phyloP scores from a whole-genome alignment of 2,329 filamentous ascomycete genomes.

The Penicillium sclerotiorum region DNA sequence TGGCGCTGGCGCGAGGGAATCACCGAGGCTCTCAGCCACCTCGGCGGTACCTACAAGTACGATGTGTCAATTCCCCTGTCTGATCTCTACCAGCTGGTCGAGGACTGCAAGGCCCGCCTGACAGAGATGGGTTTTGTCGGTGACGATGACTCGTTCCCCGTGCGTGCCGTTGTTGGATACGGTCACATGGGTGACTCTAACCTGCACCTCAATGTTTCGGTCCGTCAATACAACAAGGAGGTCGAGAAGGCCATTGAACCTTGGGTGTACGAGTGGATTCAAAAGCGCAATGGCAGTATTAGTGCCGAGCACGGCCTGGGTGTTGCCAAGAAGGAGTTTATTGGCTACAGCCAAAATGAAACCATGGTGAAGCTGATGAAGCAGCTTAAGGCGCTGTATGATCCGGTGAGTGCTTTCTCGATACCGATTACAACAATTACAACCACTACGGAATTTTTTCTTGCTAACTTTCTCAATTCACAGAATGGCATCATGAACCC shows the following conservation, averaged over 20 bases:
- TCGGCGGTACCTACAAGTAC: conserved; percentile 97
- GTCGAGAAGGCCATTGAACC: conserved; percentile 90
- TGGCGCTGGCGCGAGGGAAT: conserved; percentile 96
- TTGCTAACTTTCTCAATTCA: conserved; percentile 3
- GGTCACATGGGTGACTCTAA: conserved; percentile 99
- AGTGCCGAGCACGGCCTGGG: conserved; percentile 95
- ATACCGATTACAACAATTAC: neutral
- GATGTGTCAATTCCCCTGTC: conserved; percentile 90
- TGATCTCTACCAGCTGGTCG: conserved; percentile 86
- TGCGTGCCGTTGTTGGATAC: conserved; percentile 90
- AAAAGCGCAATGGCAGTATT: conserved; percentile 84
- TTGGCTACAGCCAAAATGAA: conserved; percentile 87
- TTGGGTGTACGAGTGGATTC: conserved; percentile 97
- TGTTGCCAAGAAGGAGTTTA: conserved; percentile 91
- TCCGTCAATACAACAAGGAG: conserved; percentile 78
- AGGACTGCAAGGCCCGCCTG: conserved; percentile 76
- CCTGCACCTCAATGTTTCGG: conserved; percentile 87
- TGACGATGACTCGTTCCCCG: conserved; percentile 73
- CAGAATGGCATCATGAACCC: conserved; percentile 99
- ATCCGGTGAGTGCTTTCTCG: conserved; percentile 70
- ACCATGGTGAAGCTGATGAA: conserved; percentile 91
- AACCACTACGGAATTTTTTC: neutral
- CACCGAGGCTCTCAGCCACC: conserved; percentile 83
- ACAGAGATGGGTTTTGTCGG: conserved; percentile 74
- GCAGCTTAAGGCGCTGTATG: conserved; percentile 90